phyloP scores from a whole-genome alignment of 306 rosid species.

The Acacia confusa region DNA sequence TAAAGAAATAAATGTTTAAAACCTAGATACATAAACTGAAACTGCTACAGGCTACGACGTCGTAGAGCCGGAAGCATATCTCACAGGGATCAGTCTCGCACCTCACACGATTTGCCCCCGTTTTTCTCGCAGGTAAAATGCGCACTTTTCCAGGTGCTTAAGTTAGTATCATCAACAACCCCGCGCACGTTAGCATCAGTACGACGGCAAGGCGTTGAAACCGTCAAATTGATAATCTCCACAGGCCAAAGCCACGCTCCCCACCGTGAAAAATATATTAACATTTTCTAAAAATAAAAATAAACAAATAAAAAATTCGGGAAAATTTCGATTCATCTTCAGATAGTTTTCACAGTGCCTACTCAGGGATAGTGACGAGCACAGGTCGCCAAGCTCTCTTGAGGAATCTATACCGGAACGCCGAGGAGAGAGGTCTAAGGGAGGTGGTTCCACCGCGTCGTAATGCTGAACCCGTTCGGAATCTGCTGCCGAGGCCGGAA shows the following conservation, averaged over 20 bases:
- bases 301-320: background rate
- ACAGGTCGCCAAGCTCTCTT: constrained; percentile 85
- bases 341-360: constrained; percentile 27
- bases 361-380: constrained; percentile 80
- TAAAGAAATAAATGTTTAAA: background rate
- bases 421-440: constrained; percentile 46
- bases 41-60: background rate
- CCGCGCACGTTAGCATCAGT: constrained; percentile 26
- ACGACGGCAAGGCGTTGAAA: background rate
- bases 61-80: background rate
- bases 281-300: constrained; percentile 3
- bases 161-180: background rate
- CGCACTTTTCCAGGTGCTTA: background rate
- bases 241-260: background rate
- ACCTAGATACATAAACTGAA: background rate
- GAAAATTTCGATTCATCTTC: constrained; percentile 22
- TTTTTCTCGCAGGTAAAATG: background rate
- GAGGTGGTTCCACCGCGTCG: constrained; percentile 43
- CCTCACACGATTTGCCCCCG: background rate
- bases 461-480: constrained; percentile 23
- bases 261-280: background rate
- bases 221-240: background rate
- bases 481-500: constrained; percentile 12
- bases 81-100: background rate
- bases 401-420: constrained; percentile 63